Base-by-base conservation (phyloP, 495 filamentous ascomycete genomes). In the Aspergillus sclerotiicarbonarius region DNA sequence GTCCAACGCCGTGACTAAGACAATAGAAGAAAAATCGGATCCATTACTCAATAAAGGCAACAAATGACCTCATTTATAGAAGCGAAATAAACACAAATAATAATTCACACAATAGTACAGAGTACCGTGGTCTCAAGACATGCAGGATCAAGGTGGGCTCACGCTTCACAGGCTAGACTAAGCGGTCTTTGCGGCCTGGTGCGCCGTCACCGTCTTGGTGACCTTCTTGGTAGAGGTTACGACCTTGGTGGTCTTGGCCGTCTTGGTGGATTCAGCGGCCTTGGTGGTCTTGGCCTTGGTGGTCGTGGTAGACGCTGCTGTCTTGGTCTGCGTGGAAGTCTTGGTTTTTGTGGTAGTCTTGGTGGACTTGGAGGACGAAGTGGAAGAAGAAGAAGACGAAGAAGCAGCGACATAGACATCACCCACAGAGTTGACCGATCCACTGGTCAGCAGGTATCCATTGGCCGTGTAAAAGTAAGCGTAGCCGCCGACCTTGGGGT, bases 391-490 rank as follows among this genome's bases (percentile, higher is more conserved):
- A 15, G 20, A 29, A 13, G 46, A 49, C 4, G 46, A 49, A 19
- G 46, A 49, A 20, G 9, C 6, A 5, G 46, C 10, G 2, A 49
- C 10, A 15, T 49, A 49, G 8, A 15, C 46, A 49, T 30, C 46
- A 30, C 46, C 46, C 1, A 49, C 46, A 0, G 46, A 30, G 20
- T 49, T 49, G 46, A 49, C 46, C 13, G 46, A 10, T 9, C 29
- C 46, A 30, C n/a, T n/a, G 2, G 46, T 49, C 5, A 49, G n/a
- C 46, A 49, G 0, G n/a, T 49, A 30, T 3, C 29, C n/a, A n/a
- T 49, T 49, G 21, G 46, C 46, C 2, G 9, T 15, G n/a, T 49
- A 49, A 13, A 49, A 49, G 46, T 15, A 49, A 29, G 46, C 46
- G 10, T 49, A 49, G 6, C 46, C 9, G 20, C 9, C 20, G 2